Evolutionary conservation across 768 basidiomycete species (phyloP).

Genomic region (Coprinopsis cinerea): DNA sequence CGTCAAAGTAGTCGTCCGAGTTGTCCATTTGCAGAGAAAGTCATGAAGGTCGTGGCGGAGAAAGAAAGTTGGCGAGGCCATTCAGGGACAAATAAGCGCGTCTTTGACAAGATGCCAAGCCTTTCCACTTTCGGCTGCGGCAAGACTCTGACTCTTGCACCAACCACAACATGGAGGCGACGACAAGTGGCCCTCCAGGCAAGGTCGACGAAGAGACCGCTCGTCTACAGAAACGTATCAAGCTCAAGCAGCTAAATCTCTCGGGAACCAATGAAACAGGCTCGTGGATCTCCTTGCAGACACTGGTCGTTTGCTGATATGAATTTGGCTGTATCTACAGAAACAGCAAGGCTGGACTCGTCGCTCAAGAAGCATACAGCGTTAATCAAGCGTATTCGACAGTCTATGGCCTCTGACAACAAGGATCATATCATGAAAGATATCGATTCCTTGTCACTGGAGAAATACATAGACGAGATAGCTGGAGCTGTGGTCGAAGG

Average conservation of each 20-base stretch:
- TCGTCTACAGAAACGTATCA: constrained; percentile 51
- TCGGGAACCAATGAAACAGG: constrained; percentile 38
- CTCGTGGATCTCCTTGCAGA: constrained; percentile 18
- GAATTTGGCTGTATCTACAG: constrained; percentile 27
- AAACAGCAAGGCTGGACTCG: constrained; percentile 78
- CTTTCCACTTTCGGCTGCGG: not conserved
- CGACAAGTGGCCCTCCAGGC: constrained; percentile 17
- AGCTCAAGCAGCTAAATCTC: constrained; percentile 55
- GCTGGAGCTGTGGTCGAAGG: constrained; percentile 86
- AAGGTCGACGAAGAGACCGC: constrained; percentile 40
- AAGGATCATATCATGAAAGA: constrained; percentile 89
- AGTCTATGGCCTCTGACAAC: constrained; percentile 77
- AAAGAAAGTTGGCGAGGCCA: not conserved
- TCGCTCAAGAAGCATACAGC: constrained; percentile 95
- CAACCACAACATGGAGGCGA: constrained; percentile 25
- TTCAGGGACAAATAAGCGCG: not conserved
- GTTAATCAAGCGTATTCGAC: constrained; percentile 88
- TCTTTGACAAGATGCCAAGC: not conserved
- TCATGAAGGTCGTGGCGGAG: constrained; percentile 2
- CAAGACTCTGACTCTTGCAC: not conserved
- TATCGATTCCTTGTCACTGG: constrained; percentile 80
- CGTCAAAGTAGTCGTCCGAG: constrained; percentile 60
- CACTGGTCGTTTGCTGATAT: not conserved
- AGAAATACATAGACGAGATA: constrained; percentile 96
- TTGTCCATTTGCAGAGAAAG: constrained; percentile 48